These are phyloP conservation scores for Leishmania martiniquensis DNA, from an alignment of 208 protist species.

Conservation along the genomic window DNA sequence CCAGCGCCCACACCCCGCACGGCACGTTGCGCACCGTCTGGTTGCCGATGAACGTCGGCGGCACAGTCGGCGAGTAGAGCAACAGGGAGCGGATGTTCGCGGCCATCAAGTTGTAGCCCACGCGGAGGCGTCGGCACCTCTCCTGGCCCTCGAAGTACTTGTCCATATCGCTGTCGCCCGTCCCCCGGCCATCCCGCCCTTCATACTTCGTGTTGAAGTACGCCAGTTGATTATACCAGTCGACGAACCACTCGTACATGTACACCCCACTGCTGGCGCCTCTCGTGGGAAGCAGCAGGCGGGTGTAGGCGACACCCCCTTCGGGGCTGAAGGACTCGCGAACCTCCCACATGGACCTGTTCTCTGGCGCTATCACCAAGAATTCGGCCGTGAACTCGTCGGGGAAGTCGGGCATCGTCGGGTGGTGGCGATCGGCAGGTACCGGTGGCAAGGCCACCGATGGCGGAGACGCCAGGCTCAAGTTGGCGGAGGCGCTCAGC, in stretches of 20 bases:
- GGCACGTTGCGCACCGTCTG: conserved; percentile 47
- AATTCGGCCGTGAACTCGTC: conserved; percentile 38
- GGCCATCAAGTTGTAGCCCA: conserved; percentile 30
- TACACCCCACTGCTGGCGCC: conserved; percentile 35
- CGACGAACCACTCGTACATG: conserved; percentile 45
- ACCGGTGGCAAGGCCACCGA: too few species aligned
- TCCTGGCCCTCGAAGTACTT: conserved; percentile 42
- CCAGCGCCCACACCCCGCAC: conserved; percentile 41
- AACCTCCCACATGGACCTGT: conserved; percentile 35
- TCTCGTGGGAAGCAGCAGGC: conserved; percentile 19
- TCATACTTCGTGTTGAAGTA: conserved; percentile 31
- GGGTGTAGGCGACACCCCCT: conserved; percentile 4
- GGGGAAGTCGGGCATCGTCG: conserved; percentile 40
- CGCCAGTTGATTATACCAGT: conserved; percentile 24
- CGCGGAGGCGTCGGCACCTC: conserved; percentile 26
- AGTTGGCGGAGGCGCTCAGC: too few species aligned
- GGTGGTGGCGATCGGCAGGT: too few species aligned
- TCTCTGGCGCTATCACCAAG: conserved; percentile 34
- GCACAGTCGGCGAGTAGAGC: conserved; percentile 13
- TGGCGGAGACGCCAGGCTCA: too few species aligned
- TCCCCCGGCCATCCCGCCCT: conserved; percentile 13
- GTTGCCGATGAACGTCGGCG: conserved; percentile 43
- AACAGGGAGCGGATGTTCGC: conserved; percentile 21
- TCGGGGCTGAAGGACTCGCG: conserved; percentile 26
- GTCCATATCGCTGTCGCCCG: conserved; percentile 19